Conservation (phyloP, 306 rosid species). For the Rosa rugosa region DNA sequence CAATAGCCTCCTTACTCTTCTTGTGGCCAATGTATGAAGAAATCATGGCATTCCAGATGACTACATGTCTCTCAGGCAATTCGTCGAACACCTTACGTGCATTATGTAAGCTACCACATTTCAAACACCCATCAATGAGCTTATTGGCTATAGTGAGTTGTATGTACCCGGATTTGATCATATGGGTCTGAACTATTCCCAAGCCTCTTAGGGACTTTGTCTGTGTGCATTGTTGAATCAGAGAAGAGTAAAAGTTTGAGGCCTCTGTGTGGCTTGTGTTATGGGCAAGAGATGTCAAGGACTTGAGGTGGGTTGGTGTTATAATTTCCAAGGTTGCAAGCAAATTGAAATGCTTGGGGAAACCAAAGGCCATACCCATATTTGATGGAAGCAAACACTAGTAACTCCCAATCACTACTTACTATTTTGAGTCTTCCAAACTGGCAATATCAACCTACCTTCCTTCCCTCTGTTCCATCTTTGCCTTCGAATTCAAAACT, state of each 20-base stretch:
- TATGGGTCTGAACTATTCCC: slow-evolving; percentile 40
- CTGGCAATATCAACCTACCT: too few relatives aligned
- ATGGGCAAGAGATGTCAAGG: slow-evolving; percentile 10
- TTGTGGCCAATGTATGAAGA: slow-evolving; percentile 39
- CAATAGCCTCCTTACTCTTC: slow-evolving; percentile 49
- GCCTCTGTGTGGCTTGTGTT: slow-evolving; percentile 12
- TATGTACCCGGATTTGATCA: slow-evolving; percentile 42
- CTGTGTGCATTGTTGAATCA: slow-evolving; percentile 39
- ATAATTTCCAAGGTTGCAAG: not conserved
- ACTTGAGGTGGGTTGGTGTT: slow-evolving; percentile 13
- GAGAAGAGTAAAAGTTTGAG: slow-evolving; percentile 36
- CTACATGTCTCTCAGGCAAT: slow-evolving; percentile 46
- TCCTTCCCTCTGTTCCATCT: too few relatives aligned
- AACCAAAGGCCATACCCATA: not conserved
- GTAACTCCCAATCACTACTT: not conserved
- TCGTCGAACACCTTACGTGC: slow-evolving; percentile 65
- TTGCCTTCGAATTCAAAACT: too few relatives aligned
- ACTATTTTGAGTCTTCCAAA: too few relatives aligned
- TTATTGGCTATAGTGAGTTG: slow-evolving; percentile 38
- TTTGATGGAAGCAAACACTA: not conserved
- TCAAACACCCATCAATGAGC: slow-evolving; percentile 50
- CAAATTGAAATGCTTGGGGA: not conserved
- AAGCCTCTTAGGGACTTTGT: slow-evolving; percentile 36
- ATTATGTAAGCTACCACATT: slow-evolving; percentile 44
- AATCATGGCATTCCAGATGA: slow-evolving; percentile 62